These are phyloP conservation scores for Ophiostoma australiae DNA, from an alignment of 2,329 filamentous ascomycete genomes.

Conservation along the genomic window DNA sequence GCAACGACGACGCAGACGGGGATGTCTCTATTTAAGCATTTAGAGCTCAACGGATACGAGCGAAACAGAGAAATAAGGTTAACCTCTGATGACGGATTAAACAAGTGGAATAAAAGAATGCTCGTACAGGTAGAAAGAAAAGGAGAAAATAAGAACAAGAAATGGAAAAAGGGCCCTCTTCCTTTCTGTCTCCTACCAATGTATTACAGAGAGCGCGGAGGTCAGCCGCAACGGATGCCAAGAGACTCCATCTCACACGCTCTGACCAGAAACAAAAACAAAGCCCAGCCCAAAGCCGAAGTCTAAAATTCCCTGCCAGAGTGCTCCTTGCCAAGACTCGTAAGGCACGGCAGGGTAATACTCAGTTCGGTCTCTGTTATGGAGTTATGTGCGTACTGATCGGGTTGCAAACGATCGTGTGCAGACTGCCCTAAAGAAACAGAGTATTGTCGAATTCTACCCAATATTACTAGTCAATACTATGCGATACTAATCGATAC, in stretches of 20 bases:
- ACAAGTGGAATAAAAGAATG: not conserved
- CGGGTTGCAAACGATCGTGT: not conserved
- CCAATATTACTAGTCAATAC: too few relatives aligned
- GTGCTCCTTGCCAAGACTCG: slow-evolving; percentile 13
- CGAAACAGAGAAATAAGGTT: slow-evolving; percentile 6
- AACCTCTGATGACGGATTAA: not conserved
- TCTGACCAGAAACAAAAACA: not conserved
- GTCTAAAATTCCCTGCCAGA: not conserved
- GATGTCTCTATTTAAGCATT: not conserved
- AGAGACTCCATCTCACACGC: not conserved
- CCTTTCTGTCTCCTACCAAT: not conserved
- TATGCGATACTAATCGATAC: not conserved
- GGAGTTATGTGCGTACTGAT: not conserved
- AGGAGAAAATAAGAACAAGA: not conserved
- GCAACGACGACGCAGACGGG: not conserved
- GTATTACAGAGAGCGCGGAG: not conserved
- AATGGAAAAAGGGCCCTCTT: not conserved
- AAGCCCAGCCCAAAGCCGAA: not conserved
- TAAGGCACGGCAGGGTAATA: slow-evolving; percentile 5
- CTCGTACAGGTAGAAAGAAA: not conserved
- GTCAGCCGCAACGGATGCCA: slow-evolving; percentile 8
- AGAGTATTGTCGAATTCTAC: too few relatives aligned
- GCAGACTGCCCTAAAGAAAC: not conserved
- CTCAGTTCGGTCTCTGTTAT: not conserved
- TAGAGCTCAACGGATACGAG: not conserved